These are phyloP conservation scores for Colletotrichum sp. DNA, from an alignment of 2,329 filamentous ascomycete species.

Conservation along the genomic window DNA sequence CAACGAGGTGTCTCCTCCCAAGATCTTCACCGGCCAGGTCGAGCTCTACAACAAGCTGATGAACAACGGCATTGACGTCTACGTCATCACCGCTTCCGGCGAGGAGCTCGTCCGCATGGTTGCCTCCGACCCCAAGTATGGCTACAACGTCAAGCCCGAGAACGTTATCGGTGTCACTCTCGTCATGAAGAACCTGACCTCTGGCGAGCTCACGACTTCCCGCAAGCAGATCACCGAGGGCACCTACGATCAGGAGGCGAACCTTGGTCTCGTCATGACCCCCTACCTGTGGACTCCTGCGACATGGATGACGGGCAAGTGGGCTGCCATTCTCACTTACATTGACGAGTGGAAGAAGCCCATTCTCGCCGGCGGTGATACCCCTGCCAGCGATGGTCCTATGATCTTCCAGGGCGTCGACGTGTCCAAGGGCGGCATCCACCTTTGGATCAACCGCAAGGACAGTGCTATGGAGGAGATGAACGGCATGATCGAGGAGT, in stretches of 20 bases:
- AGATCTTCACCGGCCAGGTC: constrained; percentile 42
- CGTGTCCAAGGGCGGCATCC: constrained; percentile 42
- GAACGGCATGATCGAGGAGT: constrained; percentile 40
- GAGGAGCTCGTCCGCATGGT: constrained; percentile 53
- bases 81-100: constrained; percentile 43
- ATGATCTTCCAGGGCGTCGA: constrained; percentile 52
- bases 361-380: constrained; percentile 47
- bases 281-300: constrained; percentile 48
- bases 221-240: constrained; percentile 45
- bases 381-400: constrained; percentile 45
- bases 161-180: constrained; percentile 49
- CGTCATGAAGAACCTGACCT: constrained; percentile 35
- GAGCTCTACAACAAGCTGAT: constrained; percentile 49
- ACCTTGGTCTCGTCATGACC: constrained; percentile 43
- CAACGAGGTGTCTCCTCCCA: constrained; percentile 36
- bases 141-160: constrained; percentile 48
- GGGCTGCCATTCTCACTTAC: constrained; percentile 46
- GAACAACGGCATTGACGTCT: constrained; percentile 47
- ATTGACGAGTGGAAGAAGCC: constrained; percentile 49
- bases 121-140: constrained; percentile 47
- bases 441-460: constrained; percentile 47
- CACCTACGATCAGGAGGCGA: constrained; percentile 36
- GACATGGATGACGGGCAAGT: constrained; percentile 49
- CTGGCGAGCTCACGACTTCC: constrained; percentile 35
- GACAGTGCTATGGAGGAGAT: constrained; percentile 38